These are phyloP conservation scores for Trichosporon sp. DNA, from an alignment of 1,284 basidiomycete species.

Conservation along the genomic window DNA sequence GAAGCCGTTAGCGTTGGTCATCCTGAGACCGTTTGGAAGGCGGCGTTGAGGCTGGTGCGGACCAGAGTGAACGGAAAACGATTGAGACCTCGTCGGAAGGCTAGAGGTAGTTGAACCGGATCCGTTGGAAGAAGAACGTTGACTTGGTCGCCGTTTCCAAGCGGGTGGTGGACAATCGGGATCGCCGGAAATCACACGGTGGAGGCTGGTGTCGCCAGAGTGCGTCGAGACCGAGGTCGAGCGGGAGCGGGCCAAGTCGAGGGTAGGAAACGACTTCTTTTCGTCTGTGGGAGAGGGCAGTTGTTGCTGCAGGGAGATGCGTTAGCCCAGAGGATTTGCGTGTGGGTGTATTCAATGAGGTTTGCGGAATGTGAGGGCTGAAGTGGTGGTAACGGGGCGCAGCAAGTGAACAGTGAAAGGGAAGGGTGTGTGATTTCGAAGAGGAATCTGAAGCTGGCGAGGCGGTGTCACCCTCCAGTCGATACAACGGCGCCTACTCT, in stretches of 20 bases:
- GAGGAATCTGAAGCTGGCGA: background rate
- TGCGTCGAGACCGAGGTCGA: slow-evolving; percentile 9
- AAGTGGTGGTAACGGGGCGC: background rate
- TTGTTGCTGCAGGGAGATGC: slow-evolving; percentile 17
- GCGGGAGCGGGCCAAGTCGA: slow-evolving; percentile 15
- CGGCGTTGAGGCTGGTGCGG: slow-evolving; percentile 12
- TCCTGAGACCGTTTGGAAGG: slow-evolving; percentile 14
- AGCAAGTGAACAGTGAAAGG: background rate
- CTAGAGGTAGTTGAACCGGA: background rate
- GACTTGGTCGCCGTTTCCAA: slow-evolving; percentile 35
- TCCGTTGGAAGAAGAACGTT: background rate
- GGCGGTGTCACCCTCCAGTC: background rate
- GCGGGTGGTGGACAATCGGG: slow-evolving; percentile 40
- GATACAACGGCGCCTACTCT: background rate
- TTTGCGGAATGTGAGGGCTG: background rate
- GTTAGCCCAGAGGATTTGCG: background rate
- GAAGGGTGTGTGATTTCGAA: background rate
- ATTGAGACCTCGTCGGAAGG: slow-evolving; percentile 2
- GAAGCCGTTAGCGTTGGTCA: slow-evolving; percentile 13
- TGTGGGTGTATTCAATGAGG: background rate
- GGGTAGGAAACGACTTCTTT: slow-evolving; percentile 3
- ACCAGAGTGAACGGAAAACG: background rate
- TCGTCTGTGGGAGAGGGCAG: slow-evolving; percentile 15
- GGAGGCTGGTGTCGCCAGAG: slow-evolving; percentile 14
- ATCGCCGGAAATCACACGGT: slow-evolving; percentile 35